Percentiles rank a stretch among this genome's conserved stretches.
These are phyloP conservation scores for Comarum palustre DNA, from an alignment of 306 rosid genomes.

Conservation along the genomic window DNA sequence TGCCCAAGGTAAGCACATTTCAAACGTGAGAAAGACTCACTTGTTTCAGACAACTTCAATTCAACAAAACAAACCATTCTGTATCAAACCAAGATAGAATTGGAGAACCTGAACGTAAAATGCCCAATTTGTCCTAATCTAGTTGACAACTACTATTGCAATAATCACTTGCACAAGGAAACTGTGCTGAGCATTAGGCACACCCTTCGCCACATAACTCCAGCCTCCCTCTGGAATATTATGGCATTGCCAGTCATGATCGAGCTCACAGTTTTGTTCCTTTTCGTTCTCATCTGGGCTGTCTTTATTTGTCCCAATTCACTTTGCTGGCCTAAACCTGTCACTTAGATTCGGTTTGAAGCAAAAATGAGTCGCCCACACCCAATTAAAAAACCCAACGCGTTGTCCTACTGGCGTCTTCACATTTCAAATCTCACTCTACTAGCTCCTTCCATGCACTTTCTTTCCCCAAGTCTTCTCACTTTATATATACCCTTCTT, in stretches of 20 bases:
- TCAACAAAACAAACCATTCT: neutral
- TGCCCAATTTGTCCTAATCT: neutral
- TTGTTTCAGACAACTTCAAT: neutral
- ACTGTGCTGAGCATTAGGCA: neutral
- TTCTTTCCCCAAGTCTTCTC: neutral
- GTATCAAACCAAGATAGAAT: neutral
- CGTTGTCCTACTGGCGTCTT: conserved; percentile 41
- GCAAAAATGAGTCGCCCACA: neutral
- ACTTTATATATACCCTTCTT: conserved; percentile 20
- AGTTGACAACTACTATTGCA: neutral
- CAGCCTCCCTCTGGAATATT: neutral
- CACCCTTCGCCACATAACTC: conserved; percentile 22
- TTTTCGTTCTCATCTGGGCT: neutral
- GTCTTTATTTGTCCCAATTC: neutral
- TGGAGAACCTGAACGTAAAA: neutral
- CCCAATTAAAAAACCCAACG: conserved; percentile 21
- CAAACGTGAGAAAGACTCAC: neutral
- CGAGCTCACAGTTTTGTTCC: neutral
- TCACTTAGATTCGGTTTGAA: conserved; percentile 9
- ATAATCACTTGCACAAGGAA: neutral
- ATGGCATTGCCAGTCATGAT: neutral
- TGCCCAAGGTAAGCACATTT: neutral
- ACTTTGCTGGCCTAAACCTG: neutral
- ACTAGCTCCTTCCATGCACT: conserved; percentile 14
- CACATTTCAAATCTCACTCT: neutral